These are phyloP conservation scores for Hericium coralloides DNA, from an alignment of 768 basidiomycete species.

Conservation along the genomic window DNA sequence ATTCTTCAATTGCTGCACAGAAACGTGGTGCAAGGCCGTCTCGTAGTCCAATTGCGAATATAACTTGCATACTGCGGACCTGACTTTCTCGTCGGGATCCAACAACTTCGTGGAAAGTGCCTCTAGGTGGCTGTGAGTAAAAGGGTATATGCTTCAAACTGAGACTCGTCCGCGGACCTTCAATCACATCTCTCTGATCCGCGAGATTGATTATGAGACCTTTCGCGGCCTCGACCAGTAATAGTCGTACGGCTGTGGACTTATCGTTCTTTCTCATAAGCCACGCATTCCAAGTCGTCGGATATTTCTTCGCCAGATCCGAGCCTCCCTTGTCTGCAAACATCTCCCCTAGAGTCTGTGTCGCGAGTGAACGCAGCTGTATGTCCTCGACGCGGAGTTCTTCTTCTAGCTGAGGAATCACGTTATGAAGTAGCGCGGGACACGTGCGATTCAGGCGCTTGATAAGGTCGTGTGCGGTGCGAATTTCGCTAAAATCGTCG, in stretches of 20 bases:
- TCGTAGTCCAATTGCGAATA: slow-evolving; percentile 88
- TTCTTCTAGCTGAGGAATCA: slow-evolving; percentile 89
- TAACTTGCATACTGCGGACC: slow-evolving; percentile 74
- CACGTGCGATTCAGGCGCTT: slow-evolving; percentile 72
- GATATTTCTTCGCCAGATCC: slow-evolving; percentile 76
- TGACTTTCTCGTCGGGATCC: slow-evolving; percentile 89
- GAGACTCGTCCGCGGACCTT: slow-evolving; percentile 41
- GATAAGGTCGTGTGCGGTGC: slow-evolving; percentile 77
- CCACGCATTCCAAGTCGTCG: slow-evolving; percentile 82
- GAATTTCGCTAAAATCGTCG: slow-evolving; percentile 61
- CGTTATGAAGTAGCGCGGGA: slow-evolving; percentile 76
- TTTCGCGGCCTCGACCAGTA: slow-evolving; percentile 64
- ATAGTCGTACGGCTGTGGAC: slow-evolving; percentile 55
- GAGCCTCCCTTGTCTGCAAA: slow-evolving; percentile 66
- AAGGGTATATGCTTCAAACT: neutral
- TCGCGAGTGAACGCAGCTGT: slow-evolving; percentile 68
- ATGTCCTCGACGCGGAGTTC: slow-evolving; percentile 74
- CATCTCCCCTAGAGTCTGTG: slow-evolving; percentile 84
- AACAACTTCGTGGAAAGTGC: slow-evolving; percentile 54
- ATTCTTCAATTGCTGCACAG: slow-evolving; percentile 46
- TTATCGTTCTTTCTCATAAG: slow-evolving; percentile 72
- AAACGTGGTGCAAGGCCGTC: slow-evolving; percentile 75
- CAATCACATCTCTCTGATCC: slow-evolving; percentile 59
- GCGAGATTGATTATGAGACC: slow-evolving; percentile 55
- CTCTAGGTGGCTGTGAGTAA: slow-evolving; percentile 27